Evolutionary conservation across 352 stramenopile genomes (phyloP).

Genomic region (Globisporangium perplexum): DNA sequence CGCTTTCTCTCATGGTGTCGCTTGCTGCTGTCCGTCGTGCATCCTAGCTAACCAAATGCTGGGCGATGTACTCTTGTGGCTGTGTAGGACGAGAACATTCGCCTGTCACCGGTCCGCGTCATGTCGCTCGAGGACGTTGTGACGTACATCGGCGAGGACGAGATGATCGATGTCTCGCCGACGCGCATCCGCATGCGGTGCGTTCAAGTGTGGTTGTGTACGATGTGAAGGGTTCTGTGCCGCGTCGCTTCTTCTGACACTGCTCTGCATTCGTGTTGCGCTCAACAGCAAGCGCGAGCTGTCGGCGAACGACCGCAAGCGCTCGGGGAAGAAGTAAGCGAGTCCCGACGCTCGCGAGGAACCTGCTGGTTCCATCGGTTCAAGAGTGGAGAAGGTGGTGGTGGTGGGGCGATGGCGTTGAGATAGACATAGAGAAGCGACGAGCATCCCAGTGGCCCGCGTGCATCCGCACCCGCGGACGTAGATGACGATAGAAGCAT

Average conservation of each 20-base stretch:
- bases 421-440: slow-evolving; percentile 1
- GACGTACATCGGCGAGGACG: slow-evolving; percentile 96
- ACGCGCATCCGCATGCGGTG: slow-evolving; percentile 89
- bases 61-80: background rate
- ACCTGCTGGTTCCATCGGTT: background rate
- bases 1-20: background rate
- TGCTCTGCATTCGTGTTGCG: background rate
- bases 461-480: background rate
- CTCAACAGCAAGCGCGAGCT: slow-evolving; percentile 57
- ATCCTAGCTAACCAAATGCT: background rate
- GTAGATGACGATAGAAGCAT: background rate
- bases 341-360: background rate
- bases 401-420: background rate
- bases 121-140: slow-evolving; percentile 98
- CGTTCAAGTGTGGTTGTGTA: slow-evolving; percentile 1
- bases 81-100: slow-evolving; percentile 93
- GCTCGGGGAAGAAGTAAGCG: slow-evolving; percentile 54
- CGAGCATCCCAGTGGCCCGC: background rate
- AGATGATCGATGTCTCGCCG: slow-evolving; percentile 98
- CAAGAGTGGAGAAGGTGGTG: background rate
- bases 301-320: slow-evolving; percentile 55
- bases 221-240: too few relatives aligned
- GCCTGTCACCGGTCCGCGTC: slow-evolving; percentile 86
- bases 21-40: background rate
- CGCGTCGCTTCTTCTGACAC: background rate